Conservation (phyloP, 176 grass and related monocot genomes). For the Juncus inflexus region DNA sequence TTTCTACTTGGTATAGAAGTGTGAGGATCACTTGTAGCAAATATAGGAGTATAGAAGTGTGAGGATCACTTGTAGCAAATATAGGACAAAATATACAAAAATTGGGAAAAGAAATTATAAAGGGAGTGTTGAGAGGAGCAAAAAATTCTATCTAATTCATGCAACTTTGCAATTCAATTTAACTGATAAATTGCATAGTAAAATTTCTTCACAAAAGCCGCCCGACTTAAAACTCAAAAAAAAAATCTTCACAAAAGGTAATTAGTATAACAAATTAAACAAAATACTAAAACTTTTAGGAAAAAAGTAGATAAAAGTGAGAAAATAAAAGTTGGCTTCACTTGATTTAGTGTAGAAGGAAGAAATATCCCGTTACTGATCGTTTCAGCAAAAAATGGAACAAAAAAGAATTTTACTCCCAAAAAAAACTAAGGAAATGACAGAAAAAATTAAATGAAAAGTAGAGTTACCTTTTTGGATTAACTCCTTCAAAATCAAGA, state of each 20-base stretch:
- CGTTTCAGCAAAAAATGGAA: slow-evolving; percentile 16
- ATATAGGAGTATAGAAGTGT: too few species aligned
- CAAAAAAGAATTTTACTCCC: slow-evolving; percentile 2
- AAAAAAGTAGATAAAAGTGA: slow-evolving; percentile 3
- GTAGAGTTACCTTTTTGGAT: slow-evolving; percentile 19
- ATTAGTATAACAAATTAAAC: neutral
- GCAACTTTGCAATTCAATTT: neutral
- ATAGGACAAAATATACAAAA: slow-evolving; percentile 4
- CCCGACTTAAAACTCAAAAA: too few species aligned
- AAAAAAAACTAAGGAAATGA: slow-evolving; percentile 1
- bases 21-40: neutral
- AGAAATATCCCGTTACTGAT: slow-evolving; percentile 28
- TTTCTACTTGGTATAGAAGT: neutral
- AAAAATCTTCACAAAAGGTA: too few species aligned
- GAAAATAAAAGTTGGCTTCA: slow-evolving; percentile 21
- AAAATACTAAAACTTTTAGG: slow-evolving; percentile 10
- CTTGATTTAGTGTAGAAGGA: slow-evolving; percentile 30
- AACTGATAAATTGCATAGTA: neutral
- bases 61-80: neutral
- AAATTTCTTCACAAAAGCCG: too few species aligned
- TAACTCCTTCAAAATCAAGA: slow-evolving; percentile 17
- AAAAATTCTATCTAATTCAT: slow-evolving; percentile 3
- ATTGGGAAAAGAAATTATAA: slow-evolving; percentile 1
- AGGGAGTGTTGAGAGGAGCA: neutral
- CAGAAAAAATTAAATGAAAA: slow-evolving; percentile 4